phyloP scores from a whole-genome alignment of 192 early-diverging fungal species.

The Entomortierella parvispora region DNA sequence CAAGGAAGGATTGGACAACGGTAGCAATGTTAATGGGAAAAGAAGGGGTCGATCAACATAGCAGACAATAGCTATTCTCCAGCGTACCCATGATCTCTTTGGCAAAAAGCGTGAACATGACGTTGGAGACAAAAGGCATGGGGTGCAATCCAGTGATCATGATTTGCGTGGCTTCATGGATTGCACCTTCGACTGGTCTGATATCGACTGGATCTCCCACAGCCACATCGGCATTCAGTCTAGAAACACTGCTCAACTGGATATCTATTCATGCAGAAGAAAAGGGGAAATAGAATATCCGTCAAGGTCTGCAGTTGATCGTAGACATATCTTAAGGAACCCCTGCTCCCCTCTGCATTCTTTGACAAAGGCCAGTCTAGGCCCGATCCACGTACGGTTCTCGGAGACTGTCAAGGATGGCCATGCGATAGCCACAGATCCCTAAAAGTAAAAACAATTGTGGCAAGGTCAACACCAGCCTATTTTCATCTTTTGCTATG shows the following conservation, averaged over 20 bases:
- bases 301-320: neutral
- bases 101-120: constrained; percentile 60
- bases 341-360: no score
- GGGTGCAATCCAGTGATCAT: constrained; percentile 50
- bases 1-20: constrained; percentile 4
- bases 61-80: neutral
- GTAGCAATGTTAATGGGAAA: constrained; percentile 1
- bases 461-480: neutral
- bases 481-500: neutral
- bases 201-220: constrained; percentile 57
- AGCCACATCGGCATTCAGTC: constrained; percentile 58
- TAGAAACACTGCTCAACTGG: constrained; percentile 55
- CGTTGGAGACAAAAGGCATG: constrained; percentile 54
- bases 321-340: no score
- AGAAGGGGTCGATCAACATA: neutral
- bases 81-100: constrained; percentile 72
- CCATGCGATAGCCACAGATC: constrained; percentile 66
- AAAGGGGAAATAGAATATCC: constrained; percentile 3
- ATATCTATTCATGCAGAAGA: constrained; percentile 55
- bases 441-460: constrained; percentile 12
- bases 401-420: constrained; percentile 58
- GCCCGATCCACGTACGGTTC: constrained; percentile 54
- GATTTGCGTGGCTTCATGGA: constrained; percentile 55
- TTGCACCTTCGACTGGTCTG: constrained; percentile 22
- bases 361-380: no score